phyloP scores from a whole-genome alignment of 371 early-diverging fungal species.

The Blastocladiella emersonii region DNA sequence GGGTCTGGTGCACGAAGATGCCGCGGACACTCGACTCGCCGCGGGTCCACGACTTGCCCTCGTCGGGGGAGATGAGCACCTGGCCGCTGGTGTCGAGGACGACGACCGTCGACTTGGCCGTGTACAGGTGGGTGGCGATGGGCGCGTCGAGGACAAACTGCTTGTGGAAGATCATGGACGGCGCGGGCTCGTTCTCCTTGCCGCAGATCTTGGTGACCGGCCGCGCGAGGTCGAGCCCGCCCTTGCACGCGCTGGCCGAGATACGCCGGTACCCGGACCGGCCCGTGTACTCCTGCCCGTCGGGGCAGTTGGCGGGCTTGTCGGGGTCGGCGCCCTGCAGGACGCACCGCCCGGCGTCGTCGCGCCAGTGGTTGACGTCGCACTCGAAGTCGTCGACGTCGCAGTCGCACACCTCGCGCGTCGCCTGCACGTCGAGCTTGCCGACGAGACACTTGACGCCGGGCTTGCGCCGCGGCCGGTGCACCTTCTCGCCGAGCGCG shows the following conservation, averaged over 20 bases:
- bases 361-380: neutral
- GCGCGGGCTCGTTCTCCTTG: neutral
- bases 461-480: conserved; percentile 22
- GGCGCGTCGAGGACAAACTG: neutral
- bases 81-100: neutral
- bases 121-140: neutral
- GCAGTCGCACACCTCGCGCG: conserved; percentile 21
- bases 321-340: neutral
- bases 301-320: neutral
- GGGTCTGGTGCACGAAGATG: neutral
- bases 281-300: neutral
- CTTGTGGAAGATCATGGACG: neutral
- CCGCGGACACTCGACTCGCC: neutral
- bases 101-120: neutral
- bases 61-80: neutral
- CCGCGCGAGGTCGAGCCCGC: neutral
- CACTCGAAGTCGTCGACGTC: conserved; percentile 33
- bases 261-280: conserved; percentile 1
- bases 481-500: conserved; percentile 11
- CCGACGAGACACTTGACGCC: conserved; percentile 20
- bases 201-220: neutral
- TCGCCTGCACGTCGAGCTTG: conserved; percentile 10
- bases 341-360: neutral
- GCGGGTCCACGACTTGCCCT: neutral
- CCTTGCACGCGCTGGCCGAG: neutral